A percentile compares a stretch with the other conserved stretches of the same genome.
Evolutionary conservation across 2,329 filamentous ascomycete species (phyloP).

Genomic region (Trichophyton simii): DNA sequence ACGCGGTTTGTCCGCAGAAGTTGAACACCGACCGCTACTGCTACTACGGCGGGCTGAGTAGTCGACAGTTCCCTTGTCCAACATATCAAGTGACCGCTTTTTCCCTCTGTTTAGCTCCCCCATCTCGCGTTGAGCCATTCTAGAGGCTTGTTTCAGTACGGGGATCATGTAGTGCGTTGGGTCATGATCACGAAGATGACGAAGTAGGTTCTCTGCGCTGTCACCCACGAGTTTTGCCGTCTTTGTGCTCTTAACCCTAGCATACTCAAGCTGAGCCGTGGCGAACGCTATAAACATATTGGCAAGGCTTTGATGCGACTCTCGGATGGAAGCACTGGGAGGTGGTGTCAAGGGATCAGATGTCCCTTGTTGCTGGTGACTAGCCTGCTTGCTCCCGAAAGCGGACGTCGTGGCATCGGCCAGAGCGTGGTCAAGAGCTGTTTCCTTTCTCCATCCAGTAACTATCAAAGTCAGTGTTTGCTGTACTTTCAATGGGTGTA

Average conservation of each 20-base stretch:
- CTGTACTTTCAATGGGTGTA: background rate
- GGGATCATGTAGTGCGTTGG: slow-evolving; percentile 20
- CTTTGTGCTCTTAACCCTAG: slow-evolving; percentile 15
- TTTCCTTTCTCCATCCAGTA: slow-evolving; percentile 1
- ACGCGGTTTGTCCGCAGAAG: background rate
- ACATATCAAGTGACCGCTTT: slow-evolving; percentile 7
- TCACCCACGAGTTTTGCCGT: slow-evolving; percentile 24
- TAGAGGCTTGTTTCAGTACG: slow-evolving; percentile 24
- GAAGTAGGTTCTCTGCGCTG: slow-evolving; percentile 31
- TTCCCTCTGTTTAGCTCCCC: slow-evolving; percentile 17
- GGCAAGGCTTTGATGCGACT: background rate
- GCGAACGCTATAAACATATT: slow-evolving; percentile 20
- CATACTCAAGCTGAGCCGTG: slow-evolving; percentile 27
- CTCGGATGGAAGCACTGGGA: background rate
- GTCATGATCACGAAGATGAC: slow-evolving; percentile 21
- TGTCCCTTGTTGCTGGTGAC: background rate
- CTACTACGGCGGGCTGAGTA: background rate
- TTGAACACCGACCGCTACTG: background rate
- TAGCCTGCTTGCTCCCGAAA: background rate
- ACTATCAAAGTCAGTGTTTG: background rate
- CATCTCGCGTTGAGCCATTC: slow-evolving; percentile 18
- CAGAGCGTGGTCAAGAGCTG: background rate
- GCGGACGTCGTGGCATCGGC: background rate
- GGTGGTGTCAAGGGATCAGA: background rate
- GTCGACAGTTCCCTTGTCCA: background rate